Base-by-base conservation (phyloP, 768 basidiomycete genomes). In the Exsudoporus frostii region DNA sequence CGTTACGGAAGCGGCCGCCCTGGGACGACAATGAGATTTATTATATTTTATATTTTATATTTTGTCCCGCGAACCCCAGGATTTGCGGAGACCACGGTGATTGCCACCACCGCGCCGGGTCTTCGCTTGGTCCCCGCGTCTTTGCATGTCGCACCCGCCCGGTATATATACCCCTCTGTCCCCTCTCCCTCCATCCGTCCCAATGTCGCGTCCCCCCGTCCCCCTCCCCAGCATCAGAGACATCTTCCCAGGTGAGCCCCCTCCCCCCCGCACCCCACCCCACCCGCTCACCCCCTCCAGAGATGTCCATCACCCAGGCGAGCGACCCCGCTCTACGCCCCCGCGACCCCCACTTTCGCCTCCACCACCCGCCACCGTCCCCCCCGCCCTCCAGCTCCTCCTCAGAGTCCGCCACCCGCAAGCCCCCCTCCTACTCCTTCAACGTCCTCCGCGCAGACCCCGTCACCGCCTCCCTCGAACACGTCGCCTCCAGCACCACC, bases 221-320 rank as follows among this genome's bases (percentile, higher is more conserved):
- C 66, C 74, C 2, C 68, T 82, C 25, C 81, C 80, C 24, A 77
- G 78, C 58, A 80, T 81, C 32, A 72, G 76, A 20, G 79, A 81
- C 54, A 78, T 82, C 73, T 83, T 82, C 55, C 81, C 81, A 42
- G 79, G 81, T 78, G 57, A 39, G 70, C 51, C 13, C 20, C 25
- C 29, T 25, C 20, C 48, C 29, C 38, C 17, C 7, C 14, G n/a
- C n/a, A n/a, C n/a, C n/a, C n/a, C n/a, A n/a, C n/a, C 43, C 9
- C 29, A 0, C 11, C 41, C 29, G 30, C 42, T 19, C 46, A n/a
- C 17, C 6, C n/a, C 38, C 54, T 36, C 41, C 29, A 59, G 58
- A 66, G 41, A 66, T 66, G 63, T 54, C 63, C 49, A 62, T 58
- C 27, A 1, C 34, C 17, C 34, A 36, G 34, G 34, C n/a, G 20